A percentile compares a stretch with the other conserved stretches of the same genome.
phyloP scores from a whole-genome alignment of 768 basidiomycete species.

The Mycena amicta region DNA sequence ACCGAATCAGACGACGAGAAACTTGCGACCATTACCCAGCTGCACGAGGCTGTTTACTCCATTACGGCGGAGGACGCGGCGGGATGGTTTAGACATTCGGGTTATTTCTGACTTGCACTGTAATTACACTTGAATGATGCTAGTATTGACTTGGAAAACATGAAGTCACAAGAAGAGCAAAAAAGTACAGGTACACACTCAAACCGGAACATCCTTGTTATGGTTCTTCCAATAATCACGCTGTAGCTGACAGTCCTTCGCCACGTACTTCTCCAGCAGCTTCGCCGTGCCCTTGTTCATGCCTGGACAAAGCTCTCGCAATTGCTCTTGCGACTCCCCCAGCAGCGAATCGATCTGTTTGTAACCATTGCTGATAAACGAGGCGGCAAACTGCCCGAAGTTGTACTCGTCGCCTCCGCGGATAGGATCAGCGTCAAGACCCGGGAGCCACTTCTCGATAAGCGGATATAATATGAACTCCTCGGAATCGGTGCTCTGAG shows the following conservation, averaged over 20 bases:
- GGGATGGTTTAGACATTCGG: constrained; percentile 11
- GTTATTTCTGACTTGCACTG: too few relatives aligned
- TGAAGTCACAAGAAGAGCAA: too few relatives aligned
- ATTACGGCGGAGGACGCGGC: constrained; percentile 7
- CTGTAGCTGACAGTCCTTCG: neutral
- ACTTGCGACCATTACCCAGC: neutral
- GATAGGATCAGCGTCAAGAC: neutral
- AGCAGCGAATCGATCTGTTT: neutral
- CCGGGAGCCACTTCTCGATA: neutral
- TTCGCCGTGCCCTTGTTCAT: neutral
- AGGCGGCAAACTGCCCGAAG: neutral
- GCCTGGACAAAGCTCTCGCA: neutral
- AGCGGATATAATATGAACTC: neutral
- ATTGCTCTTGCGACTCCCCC: neutral
- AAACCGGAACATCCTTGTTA: too few relatives aligned
- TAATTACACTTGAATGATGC: too few relatives aligned
- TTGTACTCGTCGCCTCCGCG: neutral
- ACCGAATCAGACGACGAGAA: neutral
- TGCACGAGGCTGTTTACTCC: constrained; percentile 7
- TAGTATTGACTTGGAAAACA: too few relatives aligned
- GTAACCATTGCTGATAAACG: neutral
- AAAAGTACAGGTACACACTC: too few relatives aligned
- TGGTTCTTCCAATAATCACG: neutral
- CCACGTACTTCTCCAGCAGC: neutral
- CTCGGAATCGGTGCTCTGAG: neutral